Conservation (phyloP, 169 alveolate genomes). For the Eimeria sp. region DNA sequence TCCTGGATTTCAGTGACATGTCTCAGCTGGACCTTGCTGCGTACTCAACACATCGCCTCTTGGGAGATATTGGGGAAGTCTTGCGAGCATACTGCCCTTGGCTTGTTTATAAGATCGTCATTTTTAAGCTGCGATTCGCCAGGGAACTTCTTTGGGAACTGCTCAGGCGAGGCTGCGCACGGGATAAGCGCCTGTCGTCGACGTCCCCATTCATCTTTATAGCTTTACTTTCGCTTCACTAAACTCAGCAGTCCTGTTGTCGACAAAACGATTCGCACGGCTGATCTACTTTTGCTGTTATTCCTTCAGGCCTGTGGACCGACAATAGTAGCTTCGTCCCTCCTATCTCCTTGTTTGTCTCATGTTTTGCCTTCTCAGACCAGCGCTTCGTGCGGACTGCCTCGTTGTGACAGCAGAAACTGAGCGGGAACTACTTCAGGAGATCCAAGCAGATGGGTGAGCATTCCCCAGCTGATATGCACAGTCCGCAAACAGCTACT, state of each 20-base stretch:
- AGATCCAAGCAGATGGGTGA: slow-evolving; percentile 69
- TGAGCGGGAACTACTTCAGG: slow-evolving; percentile 32
- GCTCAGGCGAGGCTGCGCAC: slow-evolving; percentile 4
- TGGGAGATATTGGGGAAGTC: slow-evolving; percentile 61
- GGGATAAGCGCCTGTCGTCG: neutral
- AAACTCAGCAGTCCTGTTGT: neutral
- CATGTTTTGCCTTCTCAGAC: slow-evolving; percentile 4
- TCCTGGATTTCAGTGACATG: slow-evolving; percentile 61
- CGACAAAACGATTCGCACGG: neutral
- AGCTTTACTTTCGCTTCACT: too few species aligned
- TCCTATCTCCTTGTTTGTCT: neutral
- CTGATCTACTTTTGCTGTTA: too few species aligned
- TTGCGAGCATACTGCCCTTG: slow-evolving; percentile 61
- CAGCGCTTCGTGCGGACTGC: slow-evolving; percentile 52
- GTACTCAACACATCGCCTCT: slow-evolving; percentile 56
- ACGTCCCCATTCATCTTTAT: neutral
- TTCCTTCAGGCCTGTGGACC: neutral
- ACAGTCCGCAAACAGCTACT: neutral
- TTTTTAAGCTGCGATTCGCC: slow-evolving; percentile 36
- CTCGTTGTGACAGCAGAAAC: slow-evolving; percentile 33
- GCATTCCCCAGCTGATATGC: neutral
- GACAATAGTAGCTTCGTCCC: neutral
- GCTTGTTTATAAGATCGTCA: slow-evolving; percentile 43
- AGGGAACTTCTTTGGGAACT: slow-evolving; percentile 60
- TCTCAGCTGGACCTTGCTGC: slow-evolving; percentile 68